A percentile compares a stretch with the other conserved stretches of the same genome.
Conservation (phyloP, 2,329 filamentous ascomycete genomes). For the Ambrosiella beaveri region DNA sequence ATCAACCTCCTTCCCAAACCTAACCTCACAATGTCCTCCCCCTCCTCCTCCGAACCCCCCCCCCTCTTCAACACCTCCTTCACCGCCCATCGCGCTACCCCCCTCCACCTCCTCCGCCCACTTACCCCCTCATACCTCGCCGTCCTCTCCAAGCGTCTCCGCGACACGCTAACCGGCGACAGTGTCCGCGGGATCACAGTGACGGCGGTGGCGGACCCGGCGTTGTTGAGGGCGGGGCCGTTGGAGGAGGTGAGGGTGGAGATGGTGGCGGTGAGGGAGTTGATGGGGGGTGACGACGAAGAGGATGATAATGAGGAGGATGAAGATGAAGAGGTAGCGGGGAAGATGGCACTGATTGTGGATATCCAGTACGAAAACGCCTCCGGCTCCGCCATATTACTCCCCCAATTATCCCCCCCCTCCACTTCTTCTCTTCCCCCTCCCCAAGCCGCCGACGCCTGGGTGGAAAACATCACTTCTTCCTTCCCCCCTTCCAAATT, state of each 20-base stretch:
- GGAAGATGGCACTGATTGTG: slow-evolving; percentile 23
- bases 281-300: slow-evolving; percentile 1
- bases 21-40: not conserved
- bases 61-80: slow-evolving; percentile 43
- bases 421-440: not conserved
- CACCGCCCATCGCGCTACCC: slow-evolving; percentile 37
- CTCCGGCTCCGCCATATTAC: slow-evolving; percentile 31
- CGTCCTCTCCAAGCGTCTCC: slow-evolving; percentile 29
- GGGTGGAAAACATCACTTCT: slow-evolving; percentile 4
- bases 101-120: slow-evolving; percentile 23
- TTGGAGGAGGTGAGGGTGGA: slow-evolving; percentile 31
- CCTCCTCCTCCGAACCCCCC: not conserved
- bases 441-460: not conserved
- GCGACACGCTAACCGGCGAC: slow-evolving; percentile 39
- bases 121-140: slow-evolving; percentile 25
- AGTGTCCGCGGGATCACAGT: slow-evolving; percentile 43
- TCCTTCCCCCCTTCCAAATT: slow-evolving; percentile 20
- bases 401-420: slow-evolving; percentile 21
- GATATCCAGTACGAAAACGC: slow-evolving; percentile 36
- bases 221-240: slow-evolving; percentile 24
- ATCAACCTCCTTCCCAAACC: not conserved
- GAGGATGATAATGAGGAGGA: slow-evolving; percentile 6
- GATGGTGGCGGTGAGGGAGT: slow-evolving; percentile 22
- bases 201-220: slow-evolving; percentile 23
- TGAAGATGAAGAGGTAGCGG: not conserved